phyloP scores from a whole-genome alignment of 2,329 filamentous ascomycete genomes.

The Fusarium cicatricum region DNA sequence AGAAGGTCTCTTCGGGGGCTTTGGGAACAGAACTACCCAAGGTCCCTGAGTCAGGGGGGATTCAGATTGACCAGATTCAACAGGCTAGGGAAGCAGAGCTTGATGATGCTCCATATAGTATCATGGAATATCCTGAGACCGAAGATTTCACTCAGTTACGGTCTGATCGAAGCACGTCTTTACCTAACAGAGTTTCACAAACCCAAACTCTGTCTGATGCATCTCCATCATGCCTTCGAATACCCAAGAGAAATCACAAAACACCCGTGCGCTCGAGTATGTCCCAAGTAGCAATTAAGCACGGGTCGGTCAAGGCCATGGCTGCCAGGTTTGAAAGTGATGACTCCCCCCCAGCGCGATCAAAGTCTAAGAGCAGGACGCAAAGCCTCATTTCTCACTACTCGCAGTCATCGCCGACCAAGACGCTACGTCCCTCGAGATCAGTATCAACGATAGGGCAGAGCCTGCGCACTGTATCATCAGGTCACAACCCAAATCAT shows the following conservation, averaged over 20 bases:
- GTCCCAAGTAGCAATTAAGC: constrained; percentile 37
- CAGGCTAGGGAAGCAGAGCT: background rate
- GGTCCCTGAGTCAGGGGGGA: background rate
- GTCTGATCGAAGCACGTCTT: background rate
- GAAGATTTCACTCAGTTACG: background rate
- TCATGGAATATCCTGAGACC: background rate
- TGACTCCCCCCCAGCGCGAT: constrained; percentile 2
- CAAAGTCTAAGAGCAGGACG: constrained; percentile 23
- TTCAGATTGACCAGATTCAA: background rate
- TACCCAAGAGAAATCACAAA: constrained; percentile 20
- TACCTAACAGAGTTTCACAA: constrained; percentile 2
- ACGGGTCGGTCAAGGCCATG: constrained; percentile 57
- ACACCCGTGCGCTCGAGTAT: constrained; percentile 22
- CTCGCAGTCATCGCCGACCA: constrained; percentile 24
- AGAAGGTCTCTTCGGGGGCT: constrained; percentile 26
- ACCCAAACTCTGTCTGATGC: background rate
- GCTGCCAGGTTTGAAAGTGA: constrained; percentile 59
- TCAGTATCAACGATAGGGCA: constrained; percentile 20
- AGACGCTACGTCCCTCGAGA: constrained; percentile 11
- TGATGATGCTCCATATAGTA: background rate
- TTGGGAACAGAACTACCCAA: background rate
- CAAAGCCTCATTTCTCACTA: constrained; percentile 34
- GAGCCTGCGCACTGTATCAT: constrained; percentile 8
- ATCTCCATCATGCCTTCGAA: constrained; percentile 4
- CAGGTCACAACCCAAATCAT: constrained; percentile 6